Conservation (phyloP, 73 alveolate genomes). For the Durusdinium trenchii region DNA sequence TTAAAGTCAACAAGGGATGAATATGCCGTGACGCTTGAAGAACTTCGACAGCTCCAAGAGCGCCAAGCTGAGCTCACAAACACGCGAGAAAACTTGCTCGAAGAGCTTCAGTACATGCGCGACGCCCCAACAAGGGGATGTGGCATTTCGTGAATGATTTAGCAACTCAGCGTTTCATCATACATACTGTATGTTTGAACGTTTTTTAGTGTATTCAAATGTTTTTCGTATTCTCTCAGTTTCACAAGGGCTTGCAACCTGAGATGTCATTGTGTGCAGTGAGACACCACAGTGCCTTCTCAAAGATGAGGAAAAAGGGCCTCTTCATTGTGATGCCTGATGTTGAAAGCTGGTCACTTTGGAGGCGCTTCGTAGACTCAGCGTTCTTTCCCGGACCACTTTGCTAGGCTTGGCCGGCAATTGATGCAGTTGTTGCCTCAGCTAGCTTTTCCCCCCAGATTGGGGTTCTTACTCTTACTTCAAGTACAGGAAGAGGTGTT, state of each 20-base stretch:
- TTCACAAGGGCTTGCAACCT: too few species aligned
- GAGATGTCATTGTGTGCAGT: too few species aligned
- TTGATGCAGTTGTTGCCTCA: slow-evolving; percentile 10
- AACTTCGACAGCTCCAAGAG: background rate
- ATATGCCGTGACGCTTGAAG: background rate
- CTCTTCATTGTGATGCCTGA: background rate
- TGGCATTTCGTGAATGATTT: slow-evolving; percentile 32
- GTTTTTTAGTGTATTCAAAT: too few species aligned
- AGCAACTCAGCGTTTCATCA: too few species aligned
- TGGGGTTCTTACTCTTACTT: too few species aligned
- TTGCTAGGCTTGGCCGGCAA: slow-evolving; percentile 28
- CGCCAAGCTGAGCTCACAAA: slow-evolving; percentile 3
- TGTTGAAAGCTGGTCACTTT: background rate
- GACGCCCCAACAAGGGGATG: slow-evolving; percentile 75
- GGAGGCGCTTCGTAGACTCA: background rate
- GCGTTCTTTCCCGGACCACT: background rate
- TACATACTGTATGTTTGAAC: too few species aligned
- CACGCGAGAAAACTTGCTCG: slow-evolving; percentile 35
- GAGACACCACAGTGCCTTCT: too few species aligned
- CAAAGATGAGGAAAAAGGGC: too few species aligned
- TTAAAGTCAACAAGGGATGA: background rate
- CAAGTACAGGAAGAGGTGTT: too few species aligned
- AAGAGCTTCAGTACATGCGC: slow-evolving; percentile 55
- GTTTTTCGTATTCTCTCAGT: too few species aligned
- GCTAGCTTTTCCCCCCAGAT: too few species aligned